Conservation (phyloP, 345 rosid genomes). For the Rhodomyrtus tomentosa region DNA sequence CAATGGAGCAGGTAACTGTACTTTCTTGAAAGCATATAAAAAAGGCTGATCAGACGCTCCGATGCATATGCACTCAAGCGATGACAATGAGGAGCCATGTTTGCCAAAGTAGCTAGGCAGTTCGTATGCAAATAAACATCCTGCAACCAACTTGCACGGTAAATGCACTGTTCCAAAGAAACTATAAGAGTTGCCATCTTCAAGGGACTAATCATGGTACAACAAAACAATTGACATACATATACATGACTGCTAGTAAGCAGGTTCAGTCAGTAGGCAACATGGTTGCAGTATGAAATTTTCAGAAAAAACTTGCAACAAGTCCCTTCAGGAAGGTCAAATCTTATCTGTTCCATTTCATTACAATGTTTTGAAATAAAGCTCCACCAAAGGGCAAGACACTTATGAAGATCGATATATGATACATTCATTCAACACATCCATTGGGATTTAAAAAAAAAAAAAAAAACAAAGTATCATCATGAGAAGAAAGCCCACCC, state of each 20-base stretch:
- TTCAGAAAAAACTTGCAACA: not conserved
- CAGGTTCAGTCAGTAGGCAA: not conserved
- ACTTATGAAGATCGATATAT: not conserved
- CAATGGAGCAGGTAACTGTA: constrained; percentile 15
- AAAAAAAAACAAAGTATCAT: not conserved
- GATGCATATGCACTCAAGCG: constrained; percentile 97
- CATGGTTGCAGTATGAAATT: not conserved
- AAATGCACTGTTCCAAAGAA: not conserved
- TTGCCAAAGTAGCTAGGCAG: constrained; percentile 93
- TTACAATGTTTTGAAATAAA: not conserved
- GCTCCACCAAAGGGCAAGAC: not conserved
- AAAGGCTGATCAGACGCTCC: constrained; percentile 93
- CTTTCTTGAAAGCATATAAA: constrained; percentile 96
- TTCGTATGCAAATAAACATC: constrained; percentile 98
- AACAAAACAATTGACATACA: not conserved
- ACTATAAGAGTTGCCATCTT: not conserved
- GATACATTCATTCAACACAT: not conserved
- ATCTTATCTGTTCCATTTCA: not conserved
- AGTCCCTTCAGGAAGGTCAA: not conserved
- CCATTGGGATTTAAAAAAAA: not conserved
- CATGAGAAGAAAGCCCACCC: not conserved
- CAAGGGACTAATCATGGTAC: not conserved
- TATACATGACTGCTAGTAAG: not conserved
- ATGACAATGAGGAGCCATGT: constrained; percentile 98
- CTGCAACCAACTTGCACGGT: constrained; percentile 19